Conservation (phyloP, 495 filamentous ascomycete species). For the Penicillium macrosclerotiorum region DNA sequence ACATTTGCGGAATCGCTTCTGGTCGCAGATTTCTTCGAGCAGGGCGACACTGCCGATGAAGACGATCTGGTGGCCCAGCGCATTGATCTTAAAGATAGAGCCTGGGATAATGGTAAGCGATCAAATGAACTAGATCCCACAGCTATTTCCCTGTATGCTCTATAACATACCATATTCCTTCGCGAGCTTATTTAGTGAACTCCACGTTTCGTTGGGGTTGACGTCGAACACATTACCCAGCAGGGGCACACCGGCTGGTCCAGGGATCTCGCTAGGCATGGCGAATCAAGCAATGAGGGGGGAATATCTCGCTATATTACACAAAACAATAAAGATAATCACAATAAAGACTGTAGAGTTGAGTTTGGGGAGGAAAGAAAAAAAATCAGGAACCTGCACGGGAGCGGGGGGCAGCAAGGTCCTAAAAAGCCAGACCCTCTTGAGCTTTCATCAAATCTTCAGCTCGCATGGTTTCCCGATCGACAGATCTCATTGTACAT, state of each 20-base stretch:
- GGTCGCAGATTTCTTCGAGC: constrained; percentile 69
- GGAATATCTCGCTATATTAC: constrained; percentile 9
- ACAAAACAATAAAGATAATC: not conserved
- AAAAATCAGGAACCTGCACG: not conserved
- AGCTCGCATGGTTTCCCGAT: constrained; percentile 19
- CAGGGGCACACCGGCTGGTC: constrained; percentile 64
- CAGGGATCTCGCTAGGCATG: constrained; percentile 56
- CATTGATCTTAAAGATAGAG: constrained; percentile 70
- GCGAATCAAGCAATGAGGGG: not conserved
- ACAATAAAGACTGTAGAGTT: not conserved
- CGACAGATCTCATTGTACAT: constrained; percentile 18
- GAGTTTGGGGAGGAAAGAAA: not conserved
- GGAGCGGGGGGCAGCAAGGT: constrained; percentile 10
- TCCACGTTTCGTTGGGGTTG: constrained; percentile 59
- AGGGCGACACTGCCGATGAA: constrained; percentile 57
- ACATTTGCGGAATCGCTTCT: constrained; percentile 66
- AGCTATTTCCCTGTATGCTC: not conserved
- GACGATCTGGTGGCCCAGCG: constrained; percentile 49
- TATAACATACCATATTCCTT: constrained; percentile 61
- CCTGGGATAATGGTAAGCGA: constrained; percentile 38
- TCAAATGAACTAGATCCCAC: not conserved
- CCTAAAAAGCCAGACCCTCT: constrained; percentile 2
- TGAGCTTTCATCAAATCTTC: constrained; percentile 20
- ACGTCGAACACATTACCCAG: constrained; percentile 68
- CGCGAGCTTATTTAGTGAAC: constrained; percentile 59